Evolutionary conservation across 2,329 filamentous ascomycete species (phyloP), one percentile per base, ranked within the genome.

Genomic region (Calonectria pteridis): DNA sequence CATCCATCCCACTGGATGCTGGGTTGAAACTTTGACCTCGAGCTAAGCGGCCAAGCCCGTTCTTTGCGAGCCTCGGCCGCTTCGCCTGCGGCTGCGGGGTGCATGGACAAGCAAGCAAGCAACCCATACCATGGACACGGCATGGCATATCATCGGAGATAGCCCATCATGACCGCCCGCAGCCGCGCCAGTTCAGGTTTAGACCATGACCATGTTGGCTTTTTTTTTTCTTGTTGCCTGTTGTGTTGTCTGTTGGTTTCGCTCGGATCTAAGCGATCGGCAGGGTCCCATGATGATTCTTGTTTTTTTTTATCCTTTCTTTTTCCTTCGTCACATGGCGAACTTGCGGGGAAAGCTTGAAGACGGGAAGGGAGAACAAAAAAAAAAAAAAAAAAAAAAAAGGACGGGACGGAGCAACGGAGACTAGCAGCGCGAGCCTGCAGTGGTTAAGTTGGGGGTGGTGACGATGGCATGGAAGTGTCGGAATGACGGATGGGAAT

Each of bases 31-130:
- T 53, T 20, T 49, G 31, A n/a, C 29, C 35, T 31, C 40, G 37
- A 37, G 35, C 65, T 53, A 35, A 43, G 51, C 51, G 28, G 28
- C 63, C 55, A 49, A 59, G 16, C 64, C 64, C 49, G 64, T 33
- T 20, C 63, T 18, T 20, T 62, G 13, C 70, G 14, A 55, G 46
- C 43, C 31, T 18, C 71, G 37, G 66, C 55, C 66, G 70, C 58
- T 74, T 62, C 69, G 28, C 43, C 66, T 43, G 72, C 72, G 73
- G 75, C 71, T 80, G 76, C 55, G 77, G 78, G 67, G 65, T 71
- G 69, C 73, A 72, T 71, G 71, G n/a, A n/a, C n/a, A n/a, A n/a
- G n/a, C n/a, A n/a, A n/a, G 13, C 33, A 11, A 11, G 10, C 33
- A 33, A 33, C 33, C 29, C 33, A 11, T 33, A 11, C 7, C 33